Evolutionary conservation across 345 rosid species (phyloP), one percentile per base, ranked within the genome.

Genomic region (Linum lewisii): DNA sequence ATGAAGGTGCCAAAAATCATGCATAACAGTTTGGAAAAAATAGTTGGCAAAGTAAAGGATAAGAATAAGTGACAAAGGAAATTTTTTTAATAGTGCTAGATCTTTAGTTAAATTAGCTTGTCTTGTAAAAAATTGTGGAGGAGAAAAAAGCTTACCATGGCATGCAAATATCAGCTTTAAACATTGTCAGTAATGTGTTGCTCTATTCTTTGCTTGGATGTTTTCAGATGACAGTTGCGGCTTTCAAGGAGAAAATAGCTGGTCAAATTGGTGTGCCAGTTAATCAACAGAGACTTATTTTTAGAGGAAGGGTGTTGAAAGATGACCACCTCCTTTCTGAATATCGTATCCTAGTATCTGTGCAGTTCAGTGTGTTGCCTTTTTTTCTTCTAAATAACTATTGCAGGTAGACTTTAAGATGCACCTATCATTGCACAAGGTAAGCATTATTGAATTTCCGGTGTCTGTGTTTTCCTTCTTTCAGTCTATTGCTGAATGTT

Each of bases 241-340:
- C 64, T 44, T 93, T 93, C 75, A 93, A 93, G 83, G 97, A 93
- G 78, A 85, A 78, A 74, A 80, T 93, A 73, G 91, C 97, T 16
- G 34, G 56, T 61, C 75, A 71, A 63, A 64, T 78, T 47, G 92
- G 90, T n/a, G 83, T 93, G 50, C 86, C 99, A 5, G 95, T 81
- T 25, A 83, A 81, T 65, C 97, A 87, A 73, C 99, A 89, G 59
- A 72, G 99, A 56, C 79, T 93, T 71, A 93, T 93, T 78, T 93
- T 89, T 63, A 74, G 94, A 54, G 97, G 97, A 71, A 81, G 82
- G 72, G 97, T 93, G 58, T 78, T 89, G 69, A 93, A 87, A 75
- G 96, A 89, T 78, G 90, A 89, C 38, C 86, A 85, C 62, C 81
- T 69, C 58, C 97, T 93, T 68, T 87, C 97, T 26, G 95, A 85